Evolutionary conservation across 805 yeast species (phyloP).

Genomic region (Dipodascus geniculatus): DNA sequence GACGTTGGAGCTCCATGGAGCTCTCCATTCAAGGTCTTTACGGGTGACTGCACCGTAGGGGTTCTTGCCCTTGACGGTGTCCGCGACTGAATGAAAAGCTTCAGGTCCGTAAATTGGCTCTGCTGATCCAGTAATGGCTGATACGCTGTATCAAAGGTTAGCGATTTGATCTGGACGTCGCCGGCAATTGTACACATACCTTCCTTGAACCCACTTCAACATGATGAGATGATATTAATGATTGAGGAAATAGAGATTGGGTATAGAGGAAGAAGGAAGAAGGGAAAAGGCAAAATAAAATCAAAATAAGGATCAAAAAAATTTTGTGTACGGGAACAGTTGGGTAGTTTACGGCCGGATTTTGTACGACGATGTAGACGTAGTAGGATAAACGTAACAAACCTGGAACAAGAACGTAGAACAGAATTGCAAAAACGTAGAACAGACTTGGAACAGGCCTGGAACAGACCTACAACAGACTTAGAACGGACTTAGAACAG

Average conservation of each 20-base stretch:
- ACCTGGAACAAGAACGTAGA: too few relatives aligned
- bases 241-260: not conserved
- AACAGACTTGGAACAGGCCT: too few relatives aligned
- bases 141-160: too few relatives aligned
- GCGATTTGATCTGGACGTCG: slow-evolving; percentile 4
- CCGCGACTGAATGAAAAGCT: slow-evolving; percentile 77
- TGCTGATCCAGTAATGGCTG: slow-evolving; percentile 95
- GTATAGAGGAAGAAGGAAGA: not conserved
- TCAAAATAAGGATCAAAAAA: not conserved
- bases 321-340: not conserved
- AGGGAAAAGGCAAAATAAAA: too few relatives aligned
- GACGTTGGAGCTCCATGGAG: slow-evolving; percentile 75
- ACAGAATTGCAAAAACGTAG: too few relatives aligned
- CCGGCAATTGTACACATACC: slow-evolving; percentile 22
- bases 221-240: slow-evolving; percentile 22
- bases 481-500: too few relatives aligned
- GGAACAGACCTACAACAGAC: too few relatives aligned
- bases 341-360: not conserved
- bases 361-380: too few relatives aligned
- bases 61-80: slow-evolving; percentile 41
- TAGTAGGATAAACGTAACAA: too few relatives aligned
- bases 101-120: slow-evolving; percentile 95
- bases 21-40: slow-evolving; percentile 66
- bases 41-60: slow-evolving; percentile 46
- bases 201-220: slow-evolving; percentile 75